These are phyloP conservation scores for Mycena floridula DNA, from an alignment of 768 basidiomycete species.

Conservation along the genomic window DNA sequence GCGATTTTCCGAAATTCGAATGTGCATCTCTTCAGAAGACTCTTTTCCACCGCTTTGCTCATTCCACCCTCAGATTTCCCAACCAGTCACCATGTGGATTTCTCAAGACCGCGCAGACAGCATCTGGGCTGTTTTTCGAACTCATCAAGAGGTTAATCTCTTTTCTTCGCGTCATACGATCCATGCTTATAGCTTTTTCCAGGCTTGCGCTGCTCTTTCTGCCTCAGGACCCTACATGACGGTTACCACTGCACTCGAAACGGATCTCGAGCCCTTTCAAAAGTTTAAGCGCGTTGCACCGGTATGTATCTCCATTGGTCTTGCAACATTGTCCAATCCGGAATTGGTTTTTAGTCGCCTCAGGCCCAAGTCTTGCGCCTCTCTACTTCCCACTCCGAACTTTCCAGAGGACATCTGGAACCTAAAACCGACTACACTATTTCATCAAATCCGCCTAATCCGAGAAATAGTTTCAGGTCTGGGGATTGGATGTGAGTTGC, in stretches of 20 bases:
- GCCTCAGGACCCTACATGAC: slow-evolving; percentile 42
- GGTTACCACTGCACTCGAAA: slow-evolving; percentile 52
- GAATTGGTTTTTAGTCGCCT: too few relatives aligned
- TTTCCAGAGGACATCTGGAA: slow-evolving; percentile 13
- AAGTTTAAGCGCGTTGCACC: slow-evolving; percentile 44
- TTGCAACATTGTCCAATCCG: too few relatives aligned
- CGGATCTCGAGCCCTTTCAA: slow-evolving; percentile 55
- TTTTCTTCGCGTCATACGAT: slow-evolving; percentile 5
- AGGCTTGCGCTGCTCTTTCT: slow-evolving; percentile 53
- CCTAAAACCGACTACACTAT: slow-evolving; percentile 41
- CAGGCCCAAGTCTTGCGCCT: too few relatives aligned
- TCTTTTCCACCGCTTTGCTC: slow-evolving; percentile 16
- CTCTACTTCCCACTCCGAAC: slow-evolving; percentile 7
- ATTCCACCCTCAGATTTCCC: slow-evolving; percentile 3
- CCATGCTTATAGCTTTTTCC: slow-evolving; percentile 13
- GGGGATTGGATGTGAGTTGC: slow-evolving; percentile 74
- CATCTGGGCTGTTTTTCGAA: slow-evolving; percentile 52
- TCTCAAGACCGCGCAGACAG: slow-evolving; percentile 24
- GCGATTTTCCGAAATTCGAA: too few relatives aligned
- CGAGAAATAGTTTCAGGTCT: slow-evolving; percentile 55
- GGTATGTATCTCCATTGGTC: slow-evolving; percentile 1
- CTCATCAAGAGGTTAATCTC: slow-evolving; percentile 54
- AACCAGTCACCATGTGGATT: slow-evolving; percentile 45
- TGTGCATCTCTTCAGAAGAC: too few relatives aligned
- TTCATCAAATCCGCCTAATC: slow-evolving; percentile 69